Base-by-base conservation (phyloP, 2,329 filamentous ascomycete genomes). In the Alternaria gaisen region DNA sequence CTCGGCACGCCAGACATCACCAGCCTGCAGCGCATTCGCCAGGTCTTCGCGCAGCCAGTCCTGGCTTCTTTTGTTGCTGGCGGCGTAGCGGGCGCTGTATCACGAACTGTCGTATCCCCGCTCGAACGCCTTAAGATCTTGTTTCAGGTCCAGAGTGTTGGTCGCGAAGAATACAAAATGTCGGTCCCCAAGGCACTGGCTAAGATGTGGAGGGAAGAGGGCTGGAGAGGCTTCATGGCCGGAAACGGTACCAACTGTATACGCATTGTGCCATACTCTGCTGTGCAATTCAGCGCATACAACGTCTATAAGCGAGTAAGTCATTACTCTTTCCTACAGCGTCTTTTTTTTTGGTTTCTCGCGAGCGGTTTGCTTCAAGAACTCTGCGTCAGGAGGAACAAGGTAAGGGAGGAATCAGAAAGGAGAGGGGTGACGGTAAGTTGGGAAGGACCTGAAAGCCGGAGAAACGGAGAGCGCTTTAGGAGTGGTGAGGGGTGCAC, bases 241-340 rank as follows among this genome's bases (percentile, higher is more conserved):
- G 95, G 95, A 53, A 99, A 99, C 78, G 95, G 95, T 65, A 97
- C 94, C 63, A 99, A 99, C 80, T 99, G 95, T 84, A 92, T 99
- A 72, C 92, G 95, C 64, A 99, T 99, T 69, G 93, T 99, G 53
- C 95, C 95, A 5, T 99, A 99, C 80, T 98, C 94, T 51, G 95
- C 95, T 11, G 95, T 98, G 41, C 95, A 99, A 76, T 99, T 99
- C 80, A 94, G 94, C 70, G 96, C 93, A 76, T 99, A 98, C 83
- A 98, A 97, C 78, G 88, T 98, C 69, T 99, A 99, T 82, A 97
- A 97, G 81, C 87, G 89, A 82, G 94, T 96, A 82, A 77, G 89
- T 81, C 51, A 14, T 53, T 50, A 47, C 18, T 46, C 40, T 46
- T 24, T 16, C 53, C 30, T 32, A 34, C 55, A 32, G 11, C 18